A percentile compares a stretch with the other conserved stretches of the same genome.
Evolutionary conservation across 371 early-diverging fungal species (phyloP).

Genomic region (Mucor mucedo): DNA sequence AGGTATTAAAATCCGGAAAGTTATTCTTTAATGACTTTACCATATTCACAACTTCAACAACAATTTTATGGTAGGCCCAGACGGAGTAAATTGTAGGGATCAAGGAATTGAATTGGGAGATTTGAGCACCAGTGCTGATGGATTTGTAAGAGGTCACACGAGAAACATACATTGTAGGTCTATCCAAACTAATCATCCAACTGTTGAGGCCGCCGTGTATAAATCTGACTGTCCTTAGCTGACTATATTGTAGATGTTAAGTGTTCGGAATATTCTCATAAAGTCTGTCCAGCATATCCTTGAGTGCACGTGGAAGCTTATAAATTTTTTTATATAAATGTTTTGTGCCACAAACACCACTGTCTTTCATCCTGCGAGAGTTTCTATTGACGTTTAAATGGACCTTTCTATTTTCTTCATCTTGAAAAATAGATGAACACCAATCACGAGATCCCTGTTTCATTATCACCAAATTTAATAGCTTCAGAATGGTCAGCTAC

Average conservation of each 20-base stretch:
- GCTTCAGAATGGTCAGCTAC: constrained; percentile 7
- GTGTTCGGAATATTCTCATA: constrained; percentile 4
- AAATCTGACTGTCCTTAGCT: constrained; percentile 7
- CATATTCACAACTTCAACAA: constrained; percentile 12
- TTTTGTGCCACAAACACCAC: constrained; percentile 2
- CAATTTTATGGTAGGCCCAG: constrained; percentile 12
- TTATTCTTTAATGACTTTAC: constrained; percentile 12
- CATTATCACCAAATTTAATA: constrained; percentile 3
- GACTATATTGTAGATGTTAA: not conserved
- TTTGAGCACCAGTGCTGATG: constrained; percentile 17
- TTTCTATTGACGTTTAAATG: too few relatives aligned
- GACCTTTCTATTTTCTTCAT: too few relatives aligned
- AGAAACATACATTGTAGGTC: constrained; percentile 16
- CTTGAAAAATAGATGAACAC: too few relatives aligned
- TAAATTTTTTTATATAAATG: constrained; percentile 2
- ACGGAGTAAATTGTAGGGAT: constrained; percentile 9
- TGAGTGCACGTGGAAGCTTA: constrained; percentile 6
- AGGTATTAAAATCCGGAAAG: constrained; percentile 14
- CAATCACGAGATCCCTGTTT: not conserved
- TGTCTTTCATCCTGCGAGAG: not conserved
- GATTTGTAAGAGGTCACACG: constrained; percentile 18
- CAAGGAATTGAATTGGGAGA: constrained; percentile 15
- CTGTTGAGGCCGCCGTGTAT: constrained; percentile 14
- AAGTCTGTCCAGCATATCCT: constrained; percentile 6
- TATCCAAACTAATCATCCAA: constrained; percentile 9